Conservation (phyloP, 176 grass and related monocot genomes). For the Tillandsia fasciculata region DNA sequence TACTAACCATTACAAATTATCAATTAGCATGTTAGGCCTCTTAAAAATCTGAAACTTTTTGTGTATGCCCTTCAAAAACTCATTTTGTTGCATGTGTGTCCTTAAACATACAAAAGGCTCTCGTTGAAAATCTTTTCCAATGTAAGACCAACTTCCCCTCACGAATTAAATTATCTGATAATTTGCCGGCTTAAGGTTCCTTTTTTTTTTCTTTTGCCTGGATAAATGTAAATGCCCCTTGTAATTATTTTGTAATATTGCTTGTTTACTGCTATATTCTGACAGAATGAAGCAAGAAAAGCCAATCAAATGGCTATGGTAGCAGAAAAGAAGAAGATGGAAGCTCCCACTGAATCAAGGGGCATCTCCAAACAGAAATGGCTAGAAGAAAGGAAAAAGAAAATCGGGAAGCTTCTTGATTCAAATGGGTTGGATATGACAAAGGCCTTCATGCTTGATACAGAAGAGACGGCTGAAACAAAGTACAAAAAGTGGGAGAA, state of each 20-base stretch:
- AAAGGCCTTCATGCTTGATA: conserved; percentile 94
- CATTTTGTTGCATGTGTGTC: no score
- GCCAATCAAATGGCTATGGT: conserved; percentile 89
- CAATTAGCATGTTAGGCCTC: no score
- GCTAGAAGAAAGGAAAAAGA: conserved; percentile 92
- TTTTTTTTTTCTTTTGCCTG: no score
- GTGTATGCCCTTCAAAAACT: no score
- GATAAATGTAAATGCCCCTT: no score
- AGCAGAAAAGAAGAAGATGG: conserved; percentile 84
- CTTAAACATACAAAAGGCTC: no score
- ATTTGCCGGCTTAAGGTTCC: no score
- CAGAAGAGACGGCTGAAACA: conserved; percentile 56
- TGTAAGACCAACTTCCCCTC: no score
- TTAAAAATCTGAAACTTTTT: no score
- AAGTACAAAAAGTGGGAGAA: conserved; percentile 99
- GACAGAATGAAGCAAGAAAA: conserved; percentile 85
- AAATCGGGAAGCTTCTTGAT: conserved; percentile 83
- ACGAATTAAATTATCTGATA: no score
- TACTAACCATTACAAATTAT: no score
- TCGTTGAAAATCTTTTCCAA: no score
- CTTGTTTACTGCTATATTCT: not conserved
- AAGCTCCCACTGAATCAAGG: conserved; percentile 54
- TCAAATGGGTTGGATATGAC: conserved; percentile 91
- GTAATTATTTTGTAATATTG: not conserved
- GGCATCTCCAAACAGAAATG: conserved; percentile 97